Evolutionary conservation across 768 basidiomycete genomes (phyloP), one percentile per base, ranked within the genome.

Genomic region (Pisolithus orientalis): DNA sequence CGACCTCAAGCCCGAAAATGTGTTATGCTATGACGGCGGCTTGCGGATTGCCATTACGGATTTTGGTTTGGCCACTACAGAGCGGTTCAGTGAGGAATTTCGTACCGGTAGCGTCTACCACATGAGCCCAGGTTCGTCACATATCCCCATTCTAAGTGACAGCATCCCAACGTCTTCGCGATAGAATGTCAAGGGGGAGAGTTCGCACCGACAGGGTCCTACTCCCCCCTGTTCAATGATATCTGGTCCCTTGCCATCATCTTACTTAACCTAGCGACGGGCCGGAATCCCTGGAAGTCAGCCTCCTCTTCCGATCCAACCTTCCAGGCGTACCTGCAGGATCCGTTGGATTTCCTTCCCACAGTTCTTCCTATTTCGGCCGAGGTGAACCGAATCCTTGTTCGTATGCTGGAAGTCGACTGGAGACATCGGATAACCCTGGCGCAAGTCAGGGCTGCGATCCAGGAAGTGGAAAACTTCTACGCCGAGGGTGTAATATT

Each of bases 41-140:
- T 74, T 78, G 57, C 77, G 81, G 47, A 80, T 96, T 49, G 85
- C 90, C 48, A 80, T 98, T 56, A 94, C 94, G 37, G 95, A 98
- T 71, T 98, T 98, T 68, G 95, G 95, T 24, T 80, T 98, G 6
- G 87, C 94, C 2, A 96, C 94, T 5, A 87, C 87, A 21, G 92
- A 95, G 57, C 81, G 80, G 63, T 74, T 80, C 51, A 93, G 90
- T 61, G 80, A 80, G 50, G 94, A 98, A 68, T 92, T 94, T 69
- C 83, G 90, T 48, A 96, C 94, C 34, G 94, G 94, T n/a, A 94
- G 90, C 61, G 83, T 94, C n/a, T 96, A 93, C 70, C 95, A 96
- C 70, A 94, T 98, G 88, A 94, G 91, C 63, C 94, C 94, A 70
- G 92, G 89, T 84, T 68, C 47, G 78, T 67, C 51, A 44, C 44